Percentiles rank a stretch among this genome's conserved stretches.
phyloP scores from a whole-genome alignment of 306 rosid species.

The Prunus salicina region DNA sequence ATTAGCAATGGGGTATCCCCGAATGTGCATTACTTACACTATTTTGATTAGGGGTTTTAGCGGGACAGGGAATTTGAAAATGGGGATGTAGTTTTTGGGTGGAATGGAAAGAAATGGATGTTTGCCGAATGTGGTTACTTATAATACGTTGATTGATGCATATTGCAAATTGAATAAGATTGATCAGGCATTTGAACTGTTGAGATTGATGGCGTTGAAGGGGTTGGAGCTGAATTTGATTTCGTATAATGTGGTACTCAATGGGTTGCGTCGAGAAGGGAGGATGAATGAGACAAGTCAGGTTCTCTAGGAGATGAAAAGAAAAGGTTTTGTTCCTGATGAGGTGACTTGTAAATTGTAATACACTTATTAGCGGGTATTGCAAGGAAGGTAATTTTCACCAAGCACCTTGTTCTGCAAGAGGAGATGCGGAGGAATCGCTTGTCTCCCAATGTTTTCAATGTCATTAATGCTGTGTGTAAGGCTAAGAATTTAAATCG shows the following conservation, averaged over 20 bases:
- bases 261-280: slow-evolving; percentile 69
- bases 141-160: slow-evolving; percentile 52
- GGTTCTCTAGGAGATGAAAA: slow-evolving; percentile 61
- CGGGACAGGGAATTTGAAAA: slow-evolving; percentile 42
- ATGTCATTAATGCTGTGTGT: slow-evolving; percentile 61
- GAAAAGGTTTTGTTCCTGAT: slow-evolving; percentile 55
- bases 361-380: slow-evolving; percentile 32
- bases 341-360: slow-evolving; percentile 55
- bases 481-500: slow-evolving; percentile 71
- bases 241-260: slow-evolving; percentile 41
- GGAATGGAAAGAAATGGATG: slow-evolving; percentile 71
- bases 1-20: slow-evolving; percentile 55
- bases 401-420: slow-evolving; percentile 45
- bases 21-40: slow-evolving; percentile 13
- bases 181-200: slow-evolving; percentile 51
- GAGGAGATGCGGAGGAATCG: slow-evolving; percentile 74
- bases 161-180: slow-evolving; percentile 12
- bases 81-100: slow-evolving; percentile 41
- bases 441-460: slow-evolving; percentile 68
- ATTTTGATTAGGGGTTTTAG: slow-evolving; percentile 52
- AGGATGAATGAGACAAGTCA: slow-evolving; percentile 49
- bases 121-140: slow-evolving; percentile 68
- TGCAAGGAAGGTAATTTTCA: too few relatives aligned
- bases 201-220: slow-evolving; percentile 44
- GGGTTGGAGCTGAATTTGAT: slow-evolving; percentile 47